Base-by-base conservation (phyloP, 768 basidiomycete genomes). In the Pleurotus platypus region DNA sequence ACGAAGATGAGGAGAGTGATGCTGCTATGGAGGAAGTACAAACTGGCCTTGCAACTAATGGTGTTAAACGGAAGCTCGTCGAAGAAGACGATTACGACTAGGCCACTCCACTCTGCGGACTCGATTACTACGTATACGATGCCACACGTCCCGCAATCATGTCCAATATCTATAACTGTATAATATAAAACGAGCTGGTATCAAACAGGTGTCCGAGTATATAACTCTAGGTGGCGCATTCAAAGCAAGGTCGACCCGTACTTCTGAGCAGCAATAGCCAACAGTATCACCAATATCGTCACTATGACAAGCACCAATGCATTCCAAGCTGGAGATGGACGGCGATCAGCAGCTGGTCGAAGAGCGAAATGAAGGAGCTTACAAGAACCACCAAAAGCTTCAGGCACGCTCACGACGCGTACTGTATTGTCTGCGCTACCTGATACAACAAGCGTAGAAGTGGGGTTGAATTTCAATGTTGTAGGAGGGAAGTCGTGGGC, bases 401-500 rank as follows among this genome's bases (percentile, higher is more conserved):
- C 74, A 7, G 93, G 92, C 4, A 94, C 82, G n/a, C 75, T 78
- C 27, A 95, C 81, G 43, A 94, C 75, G 26, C 95, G 83, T 16
- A 98, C 74, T 2, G 89, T 84, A 68, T 91, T 94, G 72, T 98
- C 96, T 6, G 92, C 90, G 63, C 94, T 94, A 15, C 90, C 95
- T 4, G 92, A 92, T 16, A 95, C 82, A 3, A 99, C 78, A 11
- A 95, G 62, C n/a, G 78, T 83, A 11, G 88, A 86, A 5, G 84
- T 77, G 1, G 94, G 88, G 67, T 89, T 96, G 78, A 99, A 99
- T 58, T 82, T 83, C 56, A 99, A 72, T 3, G 90, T 85, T 1
- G 97, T 98, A 4, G 92, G 84, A 3, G 97, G 91, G 69, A 98
- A 94, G 58, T 95, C 94, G 70, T 98, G 96, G 0, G 97, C 91